Evolutionary conservation across 78 protist genomes (phyloP), one percentile per base, ranked within the genome.

Genomic region (Dictyostelium intermedium): DNA sequence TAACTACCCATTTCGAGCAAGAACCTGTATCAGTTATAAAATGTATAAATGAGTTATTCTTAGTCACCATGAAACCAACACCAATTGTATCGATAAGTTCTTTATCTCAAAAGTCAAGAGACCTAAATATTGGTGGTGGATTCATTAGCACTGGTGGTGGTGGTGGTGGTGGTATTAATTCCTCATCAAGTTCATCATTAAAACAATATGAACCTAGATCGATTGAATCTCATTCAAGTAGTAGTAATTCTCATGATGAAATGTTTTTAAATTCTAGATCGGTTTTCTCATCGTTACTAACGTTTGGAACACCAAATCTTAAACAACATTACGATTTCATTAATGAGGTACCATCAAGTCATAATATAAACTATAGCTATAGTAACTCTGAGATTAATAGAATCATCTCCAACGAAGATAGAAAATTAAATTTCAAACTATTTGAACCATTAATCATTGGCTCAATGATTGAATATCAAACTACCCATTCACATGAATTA

Each of bases 1-100:
- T 84, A 32, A 81, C 80, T 0, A 39, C 87, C 4, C 91, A 86
- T 53, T 92, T 92, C 43, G 96, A 92, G 34, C 91, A 92, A 56
- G 96, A 92, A 82, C 87, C 92, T 39, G 39, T 81, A n/a, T 13
- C 87, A 11, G 92, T 84, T 5, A 82, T 79, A 30, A 63, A 70
- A 30, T 92, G 96, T 73, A 39, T 92, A 10, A 83, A 76, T 13
- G 93, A 92, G 30, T 27, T 92, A 34, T 92, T 92, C 35, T 70
- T 89, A 7, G 87, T 89, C 23, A 69, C 94, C 1, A 79, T 89
- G 86, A 89, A 80, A 50, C 94, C 94, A 20, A 89, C 94, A 27
- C 94, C 94, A 7, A 9, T 89, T 14, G 87, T 89, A 10, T 89
- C 94, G 8, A 74, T 89, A 16, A 80, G 87, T 76, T 84, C 23